A percentile compares a stretch with the other conserved stretches of the same genome.
These are phyloP conservation scores for Sutorius eximius DNA, from an alignment of 1,284 basidiomycete genomes.

Conservation along the genomic window DNA sequence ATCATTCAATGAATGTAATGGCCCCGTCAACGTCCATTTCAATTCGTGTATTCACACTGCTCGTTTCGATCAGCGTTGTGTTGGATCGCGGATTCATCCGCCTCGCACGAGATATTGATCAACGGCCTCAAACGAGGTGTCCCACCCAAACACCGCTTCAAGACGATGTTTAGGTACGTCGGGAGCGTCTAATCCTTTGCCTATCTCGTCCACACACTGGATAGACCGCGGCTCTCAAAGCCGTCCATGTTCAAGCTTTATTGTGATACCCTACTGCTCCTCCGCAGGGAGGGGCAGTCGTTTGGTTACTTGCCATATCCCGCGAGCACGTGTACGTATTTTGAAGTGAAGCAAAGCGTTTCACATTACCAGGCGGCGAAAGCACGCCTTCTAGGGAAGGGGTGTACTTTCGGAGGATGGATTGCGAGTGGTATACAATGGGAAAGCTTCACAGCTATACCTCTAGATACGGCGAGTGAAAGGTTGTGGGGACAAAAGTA, in stretches of 20 bases:
- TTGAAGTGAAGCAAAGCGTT: constrained; percentile 38
- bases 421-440: constrained; percentile 49
- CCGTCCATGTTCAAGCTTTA: constrained; percentile 48
- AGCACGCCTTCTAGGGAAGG: constrained; percentile 40
- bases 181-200: not conserved
- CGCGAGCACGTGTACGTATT: constrained; percentile 35
- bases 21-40: constrained; percentile 13
- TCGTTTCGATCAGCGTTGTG: constrained; percentile 52
- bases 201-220: not conserved
- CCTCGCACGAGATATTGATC: constrained; percentile 60
- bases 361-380: constrained; percentile 51
- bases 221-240: constrained; percentile 53
- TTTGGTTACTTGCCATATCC: constrained; percentile 5
- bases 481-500: not conserved
- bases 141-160: constrained; percentile 63
- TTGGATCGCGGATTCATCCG: constrained; percentile 57
- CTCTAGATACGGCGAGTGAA: constrained; percentile 1
- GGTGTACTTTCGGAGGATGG: constrained; percentile 61
- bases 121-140: constrained; percentile 78
- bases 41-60: constrained; percentile 5
- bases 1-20: constrained; percentile 68
- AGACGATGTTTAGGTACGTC: constrained; percentile 60
- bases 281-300: constrained; percentile 12
- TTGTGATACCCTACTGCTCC: constrained; percentile 22
- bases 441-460: constrained; percentile 47